Conservation (phyloP, 495 filamentous ascomycete species). For the Aspergillus egyptiacus region DNA sequence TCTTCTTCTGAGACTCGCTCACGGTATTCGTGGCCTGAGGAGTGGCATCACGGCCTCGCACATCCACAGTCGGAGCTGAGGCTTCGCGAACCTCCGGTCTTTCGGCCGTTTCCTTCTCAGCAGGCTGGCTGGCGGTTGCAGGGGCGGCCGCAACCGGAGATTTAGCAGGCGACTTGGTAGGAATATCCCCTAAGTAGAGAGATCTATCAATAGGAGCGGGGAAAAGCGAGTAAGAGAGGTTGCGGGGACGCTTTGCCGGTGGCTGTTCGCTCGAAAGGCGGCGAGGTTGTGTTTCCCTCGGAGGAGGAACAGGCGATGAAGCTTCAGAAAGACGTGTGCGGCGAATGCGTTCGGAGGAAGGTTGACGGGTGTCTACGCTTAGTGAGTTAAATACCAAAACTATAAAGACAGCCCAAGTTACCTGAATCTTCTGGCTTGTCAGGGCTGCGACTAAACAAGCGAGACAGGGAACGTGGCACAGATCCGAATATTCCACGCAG, state of each 20-base stretch:
- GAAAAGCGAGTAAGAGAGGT: slow-evolving; percentile 22
- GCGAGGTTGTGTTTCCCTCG: slow-evolving; percentile 3
- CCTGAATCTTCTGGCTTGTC: slow-evolving; percentile 7
- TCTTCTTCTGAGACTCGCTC: slow-evolving; percentile 19
- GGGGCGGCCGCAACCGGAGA: neutral
- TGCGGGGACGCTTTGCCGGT: slow-evolving; percentile 12
- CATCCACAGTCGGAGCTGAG: neutral
- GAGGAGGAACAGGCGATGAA: neutral
- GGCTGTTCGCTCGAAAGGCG: slow-evolving; percentile 16
- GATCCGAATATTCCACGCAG: slow-evolving; percentile 23
- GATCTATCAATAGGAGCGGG: slow-evolving; percentile 19
- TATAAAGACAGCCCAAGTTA: slow-evolving; percentile 2
- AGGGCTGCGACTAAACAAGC: slow-evolving; percentile 19
- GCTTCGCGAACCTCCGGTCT: neutral
- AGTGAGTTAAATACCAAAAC: slow-evolving; percentile 5
- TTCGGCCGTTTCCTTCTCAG: neutral
- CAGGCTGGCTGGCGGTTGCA: neutral
- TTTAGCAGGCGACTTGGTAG: neutral
- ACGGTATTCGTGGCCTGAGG: neutral
- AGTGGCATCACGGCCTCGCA: slow-evolving; percentile 4
- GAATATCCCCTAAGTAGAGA: slow-evolving; percentile 20
- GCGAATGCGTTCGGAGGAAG: slow-evolving; percentile 16
- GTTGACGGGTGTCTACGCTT: slow-evolving; percentile 5
- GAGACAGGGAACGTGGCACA: slow-evolving; percentile 24
- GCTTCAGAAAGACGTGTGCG: slow-evolving; percentile 8